Percentiles rank a stretch among this genome's conserved stretches.
Evolutionary conservation across 2,329 filamentous ascomycete species (phyloP).

Genomic region (Ambrosiella xylebori): DNA sequence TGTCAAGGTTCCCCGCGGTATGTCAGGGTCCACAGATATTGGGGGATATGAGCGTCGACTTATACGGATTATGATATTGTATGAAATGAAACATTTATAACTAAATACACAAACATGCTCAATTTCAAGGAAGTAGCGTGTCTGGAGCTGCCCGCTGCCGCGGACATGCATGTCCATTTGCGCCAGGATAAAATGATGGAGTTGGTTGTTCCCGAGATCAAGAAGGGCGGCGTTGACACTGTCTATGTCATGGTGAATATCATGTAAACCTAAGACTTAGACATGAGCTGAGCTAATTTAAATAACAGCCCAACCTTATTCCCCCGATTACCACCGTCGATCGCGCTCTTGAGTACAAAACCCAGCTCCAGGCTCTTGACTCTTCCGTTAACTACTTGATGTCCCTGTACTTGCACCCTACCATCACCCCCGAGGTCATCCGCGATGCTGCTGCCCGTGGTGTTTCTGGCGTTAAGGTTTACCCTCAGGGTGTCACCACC

Average conservation of each 20-base stretch:
- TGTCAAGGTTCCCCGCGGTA: not conserved
- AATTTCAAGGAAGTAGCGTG: conserved; percentile 21
- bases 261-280: not conserved
- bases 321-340: conserved; percentile 44
- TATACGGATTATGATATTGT: not conserved
- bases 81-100: not conserved
- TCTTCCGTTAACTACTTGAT: conserved; percentile 52
- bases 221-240: conserved; percentile 44
- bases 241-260: conserved; percentile 27
- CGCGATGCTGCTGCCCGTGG: conserved; percentile 55
- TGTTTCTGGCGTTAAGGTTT: conserved; percentile 55
- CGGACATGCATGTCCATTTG: conserved; percentile 56
- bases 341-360: conserved; percentile 46
- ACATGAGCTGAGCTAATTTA: conserved; percentile 6
- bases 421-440: conserved; percentile 51
- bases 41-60: not conserved
- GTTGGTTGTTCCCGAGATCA: conserved; percentile 32
- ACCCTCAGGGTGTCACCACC: conserved; percentile 46
- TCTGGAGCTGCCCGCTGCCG: conserved; percentile 42
- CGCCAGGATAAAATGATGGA: conserved; percentile 50
- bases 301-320: conserved; percentile 13
- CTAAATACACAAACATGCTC: conserved; percentile 16
- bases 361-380: conserved; percentile 40
- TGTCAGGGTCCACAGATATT: not conserved
- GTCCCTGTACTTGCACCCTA: conserved; percentile 50